A percentile compares a stretch with the other conserved stretches of the same genome.
These are phyloP conservation scores for Clitoria ternatea DNA, from an alignment of 306 rosid genomes.

Conservation along the genomic window DNA sequence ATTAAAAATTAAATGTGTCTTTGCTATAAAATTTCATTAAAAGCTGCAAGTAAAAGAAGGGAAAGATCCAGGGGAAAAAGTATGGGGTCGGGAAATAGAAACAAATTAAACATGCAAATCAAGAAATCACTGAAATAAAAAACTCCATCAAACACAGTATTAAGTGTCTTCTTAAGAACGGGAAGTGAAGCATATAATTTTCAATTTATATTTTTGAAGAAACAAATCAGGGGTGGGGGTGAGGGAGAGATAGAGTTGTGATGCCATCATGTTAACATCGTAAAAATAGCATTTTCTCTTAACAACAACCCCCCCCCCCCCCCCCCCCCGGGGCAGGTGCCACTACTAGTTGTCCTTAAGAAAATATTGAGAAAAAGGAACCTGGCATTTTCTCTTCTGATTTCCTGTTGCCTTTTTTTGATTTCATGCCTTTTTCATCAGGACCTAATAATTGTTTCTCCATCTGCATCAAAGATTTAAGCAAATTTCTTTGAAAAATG, in stretches of 20 bases:
- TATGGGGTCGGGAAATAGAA: constrained; percentile 5
- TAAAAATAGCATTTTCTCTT: background rate
- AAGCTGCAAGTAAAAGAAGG: background rate
- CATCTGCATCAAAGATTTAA: constrained; percentile 45
- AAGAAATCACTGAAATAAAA: background rate
- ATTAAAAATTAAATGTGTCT: background rate
- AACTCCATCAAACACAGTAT: background rate
- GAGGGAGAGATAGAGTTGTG: background rate
- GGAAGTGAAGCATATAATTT: background rate
- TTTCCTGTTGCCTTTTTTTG: constrained; percentile 22
- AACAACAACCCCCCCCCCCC: too few relatives aligned
- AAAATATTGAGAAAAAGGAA: constrained; percentile 10
- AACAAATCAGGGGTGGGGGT: background rate
- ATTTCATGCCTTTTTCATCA: constrained; percentile 26
- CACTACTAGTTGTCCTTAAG: background rate
- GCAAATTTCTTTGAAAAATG: constrained; percentile 12
- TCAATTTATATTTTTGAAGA: background rate
- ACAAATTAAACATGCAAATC: background rate
- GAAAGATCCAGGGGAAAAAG: background rate
- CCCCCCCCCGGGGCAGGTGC: background rate
- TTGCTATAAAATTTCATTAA: constrained; percentile 19
- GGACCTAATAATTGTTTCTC: constrained; percentile 26
- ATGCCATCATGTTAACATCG: background rate
- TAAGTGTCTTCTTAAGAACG: constrained; percentile 7
- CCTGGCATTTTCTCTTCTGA: constrained; percentile 42